Base-by-base conservation (phyloP, 208 protist genomes). In the Leishmania arabica region DNA sequence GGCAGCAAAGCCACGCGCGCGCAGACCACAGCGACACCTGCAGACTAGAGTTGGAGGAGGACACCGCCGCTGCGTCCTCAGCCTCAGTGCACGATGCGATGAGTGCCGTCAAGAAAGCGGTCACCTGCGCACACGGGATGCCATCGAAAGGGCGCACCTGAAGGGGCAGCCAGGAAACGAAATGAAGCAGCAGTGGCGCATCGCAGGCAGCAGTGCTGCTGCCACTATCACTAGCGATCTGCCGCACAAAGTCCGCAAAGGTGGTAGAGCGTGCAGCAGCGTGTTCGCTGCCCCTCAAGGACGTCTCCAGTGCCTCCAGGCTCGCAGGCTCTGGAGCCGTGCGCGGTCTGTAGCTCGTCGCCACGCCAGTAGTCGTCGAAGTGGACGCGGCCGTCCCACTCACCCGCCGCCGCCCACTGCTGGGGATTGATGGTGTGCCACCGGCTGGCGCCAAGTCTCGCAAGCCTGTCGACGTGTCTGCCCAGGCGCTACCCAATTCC, bases 1-100 rank as follows among this genome's bases (percentile, higher is more conserved):
- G 82, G 47, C 85, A 88, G 81, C 90, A 91, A 60, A 87, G 84
- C 73, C 92, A 68, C n/a, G 81, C 88, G 27, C 80, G 89, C 77
- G 83, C 45, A 11, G 83, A 77, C 65, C 75, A 74, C 47, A 42
- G 58, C 62, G 56, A 74, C 54, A 37, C 54, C 19, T 62, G 37
- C n/a, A 37, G 54, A 3, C 74, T 58, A 45, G 51, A 77, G 47
- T 77, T 9, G 54, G 19, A 47, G 6, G 53, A 56, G 19, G 51
- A 47, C 65, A 34, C 58, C 21, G 53, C 54, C 58, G 64, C 76
- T 31, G 72, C 45, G 21, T 34, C 49, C 5, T 66, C 77, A 11
- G 74, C 17, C 4, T 17, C 53, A 76, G 72, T 62, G 40, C 74
- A 27, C 34, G 56, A 66, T 64, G n/a, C 56, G 24, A 79, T 5